A percentile compares a stretch with the other conserved stretches of the same genome.
Evolutionary conservation across 148 eudicot genomes (phyloP).

Genomic region (Rhododendron kiyosumense): DNA sequence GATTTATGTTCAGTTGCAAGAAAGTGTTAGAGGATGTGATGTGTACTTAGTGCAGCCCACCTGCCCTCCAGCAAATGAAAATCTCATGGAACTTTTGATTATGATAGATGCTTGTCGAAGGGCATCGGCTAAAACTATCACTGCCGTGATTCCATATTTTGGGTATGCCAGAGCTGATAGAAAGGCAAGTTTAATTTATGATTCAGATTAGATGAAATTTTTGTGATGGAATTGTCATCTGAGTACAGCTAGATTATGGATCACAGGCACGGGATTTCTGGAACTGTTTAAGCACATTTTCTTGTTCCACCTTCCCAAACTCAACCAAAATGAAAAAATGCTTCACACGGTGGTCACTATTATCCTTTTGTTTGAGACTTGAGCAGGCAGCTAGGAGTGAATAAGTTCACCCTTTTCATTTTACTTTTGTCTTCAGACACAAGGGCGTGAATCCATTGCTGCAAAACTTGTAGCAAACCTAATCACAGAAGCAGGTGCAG

Average conservation of each 20-base stretch:
- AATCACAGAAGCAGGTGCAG: constrained; percentile 88
- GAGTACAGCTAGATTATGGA: background rate
- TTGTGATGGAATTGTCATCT: background rate
- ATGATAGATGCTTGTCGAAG: constrained; percentile 98
- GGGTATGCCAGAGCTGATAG: constrained; percentile 99
- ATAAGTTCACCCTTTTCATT: background rate
- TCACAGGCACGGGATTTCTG: background rate
- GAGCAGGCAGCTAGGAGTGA: background rate
- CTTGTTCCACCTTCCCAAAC: background rate
- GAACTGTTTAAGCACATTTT: constrained; percentile 3
- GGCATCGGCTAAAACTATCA: constrained; percentile 91
- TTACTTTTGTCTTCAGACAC: constrained; percentile 51
- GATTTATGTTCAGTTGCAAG: constrained; percentile 92
- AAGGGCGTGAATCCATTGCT: constrained; percentile 94
- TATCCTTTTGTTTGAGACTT: background rate
- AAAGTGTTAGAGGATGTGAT: constrained; percentile 96
- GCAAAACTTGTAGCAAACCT: constrained; percentile 93
- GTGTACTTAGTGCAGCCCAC: constrained; percentile 93
- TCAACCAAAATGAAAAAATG: background rate
- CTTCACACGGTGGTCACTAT: background rate
- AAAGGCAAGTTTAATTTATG: constrained; percentile 40
- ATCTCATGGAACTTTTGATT: constrained; percentile 85
- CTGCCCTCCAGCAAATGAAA: constrained; percentile 94
- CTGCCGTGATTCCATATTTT: constrained; percentile 96
- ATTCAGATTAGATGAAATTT: background rate